A percentile compares a stretch with the other conserved stretches of the same genome.
These are phyloP conservation scores for Ascochyta clinopodiicola DNA, from an alignment of 2,329 filamentous ascomycete species.

Conservation along the genomic window DNA sequence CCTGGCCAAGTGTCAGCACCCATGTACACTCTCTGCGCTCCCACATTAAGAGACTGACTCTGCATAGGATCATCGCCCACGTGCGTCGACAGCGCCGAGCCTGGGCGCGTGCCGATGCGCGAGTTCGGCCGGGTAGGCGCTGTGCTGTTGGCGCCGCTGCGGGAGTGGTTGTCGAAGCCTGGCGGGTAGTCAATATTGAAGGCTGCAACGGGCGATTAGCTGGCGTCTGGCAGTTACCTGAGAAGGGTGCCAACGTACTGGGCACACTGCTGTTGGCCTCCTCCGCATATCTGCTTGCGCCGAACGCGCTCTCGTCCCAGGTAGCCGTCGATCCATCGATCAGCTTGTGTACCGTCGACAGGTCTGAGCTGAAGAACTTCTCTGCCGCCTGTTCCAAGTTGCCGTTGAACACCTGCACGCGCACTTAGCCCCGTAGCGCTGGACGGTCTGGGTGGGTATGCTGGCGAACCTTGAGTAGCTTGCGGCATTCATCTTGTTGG, in stretches of 20 bases:
- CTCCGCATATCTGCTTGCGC: slow-evolving; percentile 41
- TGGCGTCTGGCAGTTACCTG: slow-evolving; percentile 2
- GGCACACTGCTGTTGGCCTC: slow-evolving; percentile 28
- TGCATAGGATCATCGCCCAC: slow-evolving; percentile 41
- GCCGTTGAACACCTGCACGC: slow-evolving; percentile 31
- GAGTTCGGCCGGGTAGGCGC: slow-evolving; percentile 47
- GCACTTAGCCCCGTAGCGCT: background rate
- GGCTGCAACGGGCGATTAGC: slow-evolving; percentile 31
- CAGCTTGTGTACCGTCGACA: slow-evolving; percentile 25
- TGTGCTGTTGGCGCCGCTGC: slow-evolving; percentile 41
- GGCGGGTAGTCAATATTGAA: slow-evolving; percentile 46
- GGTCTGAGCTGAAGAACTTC: slow-evolving; percentile 32
- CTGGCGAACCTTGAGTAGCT: slow-evolving; percentile 16
- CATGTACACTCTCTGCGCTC: background rate
- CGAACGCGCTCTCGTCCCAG: slow-evolving; percentile 44
- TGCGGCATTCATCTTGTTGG: slow-evolving; percentile 4
- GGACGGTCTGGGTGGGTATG: background rate
- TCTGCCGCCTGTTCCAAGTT: slow-evolving; percentile 31
- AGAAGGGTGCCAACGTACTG: slow-evolving; percentile 28
- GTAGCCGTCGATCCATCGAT: slow-evolving; percentile 28
- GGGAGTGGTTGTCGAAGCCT: slow-evolving; percentile 40
- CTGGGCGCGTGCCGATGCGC: slow-evolving; percentile 38
- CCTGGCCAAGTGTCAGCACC: slow-evolving; percentile 34
- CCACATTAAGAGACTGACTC: slow-evolving; percentile 32
- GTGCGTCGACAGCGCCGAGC: slow-evolving; percentile 37